phyloP scores from a whole-genome alignment of 2,329 filamentous ascomycete genomes.

The Cladorrhinum sp. region DNA sequence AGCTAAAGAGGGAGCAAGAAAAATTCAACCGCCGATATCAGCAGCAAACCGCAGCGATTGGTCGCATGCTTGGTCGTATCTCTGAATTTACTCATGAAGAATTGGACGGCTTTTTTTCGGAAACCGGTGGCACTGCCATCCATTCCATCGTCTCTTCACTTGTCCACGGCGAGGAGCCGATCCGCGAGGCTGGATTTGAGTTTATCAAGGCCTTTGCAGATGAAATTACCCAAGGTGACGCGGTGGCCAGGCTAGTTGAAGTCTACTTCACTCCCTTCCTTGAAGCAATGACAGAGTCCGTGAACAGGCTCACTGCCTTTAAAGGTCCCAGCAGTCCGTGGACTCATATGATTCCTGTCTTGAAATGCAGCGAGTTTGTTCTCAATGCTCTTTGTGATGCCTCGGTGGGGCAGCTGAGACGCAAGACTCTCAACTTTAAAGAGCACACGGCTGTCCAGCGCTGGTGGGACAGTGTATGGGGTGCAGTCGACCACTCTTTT shows the following conservation, averaged over 20 bases:
- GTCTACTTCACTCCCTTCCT: conserved; percentile 45
- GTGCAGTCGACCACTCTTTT: conserved; percentile 76
- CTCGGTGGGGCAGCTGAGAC: conserved; percentile 53
- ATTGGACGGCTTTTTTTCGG: conserved; percentile 66
- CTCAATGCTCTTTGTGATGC: conserved; percentile 56
- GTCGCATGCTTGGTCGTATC: conserved; percentile 72
- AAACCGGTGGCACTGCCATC: conserved; percentile 58
- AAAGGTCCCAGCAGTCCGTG: conserved; percentile 46
- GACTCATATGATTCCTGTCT: conserved; percentile 55
- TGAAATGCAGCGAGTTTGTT: conserved; percentile 57
- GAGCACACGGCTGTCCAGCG: conserved; percentile 66
- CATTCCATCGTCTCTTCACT: conserved; percentile 75
- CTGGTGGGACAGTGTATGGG: conserved; percentile 87
- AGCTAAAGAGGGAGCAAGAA: conserved; percentile 48
- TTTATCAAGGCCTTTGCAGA: conserved; percentile 79
- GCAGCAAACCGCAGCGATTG: conserved; percentile 56
- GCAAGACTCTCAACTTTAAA: conserved; percentile 53
- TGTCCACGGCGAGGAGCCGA: conserved; percentile 74
- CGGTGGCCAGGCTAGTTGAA: conserved; percentile 46
- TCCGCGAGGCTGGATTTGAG: conserved; percentile 77
- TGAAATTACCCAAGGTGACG: conserved; percentile 54
- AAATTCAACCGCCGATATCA: conserved; percentile 66
- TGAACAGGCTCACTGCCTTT: conserved; percentile 41
- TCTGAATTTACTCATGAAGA: conserved; percentile 71
- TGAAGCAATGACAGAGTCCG: conserved; percentile 43